Percentiles rank a stretch among this genome's conserved stretches.
Evolutionary conservation across 1,284 basidiomycete genomes (phyloP).

Genomic region (Cerrena zonata): DNA sequence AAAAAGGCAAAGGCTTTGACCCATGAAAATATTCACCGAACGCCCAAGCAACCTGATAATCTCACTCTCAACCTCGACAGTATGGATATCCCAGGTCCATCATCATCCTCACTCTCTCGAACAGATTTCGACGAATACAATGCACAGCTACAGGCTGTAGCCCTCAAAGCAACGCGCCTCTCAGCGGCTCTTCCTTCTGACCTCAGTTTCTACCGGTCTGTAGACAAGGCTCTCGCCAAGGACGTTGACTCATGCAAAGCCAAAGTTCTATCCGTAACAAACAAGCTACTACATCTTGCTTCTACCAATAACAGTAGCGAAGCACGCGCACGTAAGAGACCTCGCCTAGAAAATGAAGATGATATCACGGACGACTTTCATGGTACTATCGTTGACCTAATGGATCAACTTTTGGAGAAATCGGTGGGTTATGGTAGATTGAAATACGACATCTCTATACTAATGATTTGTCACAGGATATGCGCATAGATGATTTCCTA

Average conservation of each 20-base stretch:
- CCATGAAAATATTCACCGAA: too few species aligned
- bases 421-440: too few species aligned
- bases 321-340: conserved; percentile 41
- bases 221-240: conserved; percentile 66
- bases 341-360: conserved; percentile 57
- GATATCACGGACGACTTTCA: conserved; percentile 81
- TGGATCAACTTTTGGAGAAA: conserved; percentile 82
- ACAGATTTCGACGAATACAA: conserved; percentile 39
- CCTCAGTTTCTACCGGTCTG: conserved; percentile 78
- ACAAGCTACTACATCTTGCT: conserved; percentile 56
- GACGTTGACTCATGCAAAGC: conserved; percentile 61
- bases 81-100: too few species aligned
- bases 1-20: background rate
- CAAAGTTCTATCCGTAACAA: conserved; percentile 57
- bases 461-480: conserved; percentile 62
- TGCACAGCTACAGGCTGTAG: conserved; percentile 47
- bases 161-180: conserved; percentile 55
- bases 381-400: conserved; percentile 69
- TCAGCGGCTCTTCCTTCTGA: conserved; percentile 61
- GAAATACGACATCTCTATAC: too few species aligned
- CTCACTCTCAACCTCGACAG: too few species aligned
- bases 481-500: conserved; percentile 72
- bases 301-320: conserved; percentile 33
- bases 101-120: conserved; percentile 8
- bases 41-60: too few species aligned